These are phyloP conservation scores for Bathelium albidoporum DNA, from an alignment of 495 filamentous ascomycete genomes.

Conservation along the genomic window DNA sequence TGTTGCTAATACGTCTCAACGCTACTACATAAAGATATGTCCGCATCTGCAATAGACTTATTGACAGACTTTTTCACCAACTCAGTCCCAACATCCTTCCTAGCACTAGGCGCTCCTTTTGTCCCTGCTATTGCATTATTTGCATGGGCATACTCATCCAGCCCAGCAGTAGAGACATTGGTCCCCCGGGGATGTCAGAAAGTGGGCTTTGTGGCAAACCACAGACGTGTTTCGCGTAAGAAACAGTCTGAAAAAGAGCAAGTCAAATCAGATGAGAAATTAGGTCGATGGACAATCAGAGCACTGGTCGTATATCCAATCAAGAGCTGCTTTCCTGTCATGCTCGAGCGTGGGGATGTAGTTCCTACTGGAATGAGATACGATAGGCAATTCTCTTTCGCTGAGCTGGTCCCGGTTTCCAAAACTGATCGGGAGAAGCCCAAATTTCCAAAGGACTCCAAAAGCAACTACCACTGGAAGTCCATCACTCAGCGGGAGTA, in stretches of 20 bases:
- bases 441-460: conserved; percentile 22
- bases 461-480: conserved; percentile 52
- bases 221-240: neutral
- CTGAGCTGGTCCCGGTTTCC: conserved; percentile 43
- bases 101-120: conserved; percentile 1
- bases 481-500: conserved; percentile 74
- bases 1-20: neutral
- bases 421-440: conserved; percentile 22
- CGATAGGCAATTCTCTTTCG: conserved; percentile 79
- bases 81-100: neutral
- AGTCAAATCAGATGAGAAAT: neutral
- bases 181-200: neutral
- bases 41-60: neutral
- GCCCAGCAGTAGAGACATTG: neutral
- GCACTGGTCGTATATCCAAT: conserved; percentile 80
- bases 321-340: conserved; percentile 77
- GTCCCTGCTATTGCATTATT: conserved; percentile 11
- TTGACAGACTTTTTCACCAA: neutral
- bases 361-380: conserved; percentile 64
- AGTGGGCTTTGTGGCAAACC: neutral
- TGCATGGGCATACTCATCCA: conserved; percentile 3
- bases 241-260: neutral
- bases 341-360: conserved; percentile 56
- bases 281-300: conserved; percentile 40
- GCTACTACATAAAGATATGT: neutral